Percentiles rank a stretch among this genome's conserved stretches.
Conservation (phyloP, 2,329 filamentous ascomycete species). For the Ascochyta viciae-villosae region DNA sequence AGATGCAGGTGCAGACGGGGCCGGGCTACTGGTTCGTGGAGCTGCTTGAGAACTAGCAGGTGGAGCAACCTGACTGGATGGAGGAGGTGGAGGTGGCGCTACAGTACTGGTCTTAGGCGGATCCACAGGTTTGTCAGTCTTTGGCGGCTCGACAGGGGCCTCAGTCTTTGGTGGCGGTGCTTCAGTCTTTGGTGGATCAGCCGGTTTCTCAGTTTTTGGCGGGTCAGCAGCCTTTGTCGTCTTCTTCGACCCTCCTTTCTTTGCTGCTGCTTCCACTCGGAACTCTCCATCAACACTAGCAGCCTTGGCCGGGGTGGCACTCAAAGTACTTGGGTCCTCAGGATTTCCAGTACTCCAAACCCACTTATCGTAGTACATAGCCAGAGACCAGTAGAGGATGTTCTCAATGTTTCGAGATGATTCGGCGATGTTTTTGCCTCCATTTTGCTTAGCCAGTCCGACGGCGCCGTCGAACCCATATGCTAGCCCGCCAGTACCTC, state of each 20-base stretch:
- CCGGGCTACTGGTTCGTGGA: not conserved
- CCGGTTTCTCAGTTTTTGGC: conserved; percentile 8
- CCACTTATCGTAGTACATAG: conserved; percentile 19
- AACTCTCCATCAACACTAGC: conserved; percentile 1
- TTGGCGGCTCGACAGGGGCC: not conserved
- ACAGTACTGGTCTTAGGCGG: conserved; percentile 7
- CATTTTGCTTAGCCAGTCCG: conserved; percentile 15
- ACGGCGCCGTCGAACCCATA: conserved; percentile 12
- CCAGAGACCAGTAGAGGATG: conserved; percentile 19
- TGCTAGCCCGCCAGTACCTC: conserved; percentile 2
- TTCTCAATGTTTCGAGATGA: conserved; percentile 18
- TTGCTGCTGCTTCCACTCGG: conserved; percentile 4
- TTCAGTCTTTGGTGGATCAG: not conserved
- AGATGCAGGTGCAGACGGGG: not conserved
- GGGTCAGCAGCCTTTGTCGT: not conserved
- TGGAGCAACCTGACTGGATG: not conserved
- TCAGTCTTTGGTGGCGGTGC: conserved; percentile 3
- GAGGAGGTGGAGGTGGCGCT: not conserved
- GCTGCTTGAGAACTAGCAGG: not conserved
- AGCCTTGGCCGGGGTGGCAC: not conserved
- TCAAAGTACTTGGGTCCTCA: not conserved
- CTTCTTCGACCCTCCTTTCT: conserved; percentile 9
- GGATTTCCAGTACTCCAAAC: conserved; percentile 20
- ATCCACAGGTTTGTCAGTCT: conserved; percentile 7
- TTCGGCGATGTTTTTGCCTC: conserved; percentile 5